Evolutionary conservation across 352 stramenopile genomes (phyloP).

Genomic region (Pythium aquatile): DNA sequence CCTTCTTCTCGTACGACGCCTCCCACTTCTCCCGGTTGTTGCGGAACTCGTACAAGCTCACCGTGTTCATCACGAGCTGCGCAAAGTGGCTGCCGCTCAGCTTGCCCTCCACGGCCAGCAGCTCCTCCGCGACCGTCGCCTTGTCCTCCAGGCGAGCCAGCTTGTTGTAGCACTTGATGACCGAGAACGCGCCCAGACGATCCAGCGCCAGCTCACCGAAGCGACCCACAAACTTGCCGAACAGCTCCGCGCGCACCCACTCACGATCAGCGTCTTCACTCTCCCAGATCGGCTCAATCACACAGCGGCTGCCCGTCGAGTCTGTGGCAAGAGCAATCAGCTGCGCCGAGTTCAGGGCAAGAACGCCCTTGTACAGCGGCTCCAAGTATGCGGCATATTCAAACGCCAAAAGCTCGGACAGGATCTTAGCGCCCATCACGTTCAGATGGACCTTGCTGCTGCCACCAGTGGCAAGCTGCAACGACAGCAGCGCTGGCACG

Average conservation of each 20-base stretch:
- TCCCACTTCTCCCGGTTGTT: slow-evolving; percentile 78
- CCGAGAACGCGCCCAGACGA: slow-evolving; percentile 72
- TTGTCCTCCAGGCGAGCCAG: slow-evolving; percentile 53
- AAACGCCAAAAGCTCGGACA: slow-evolving; percentile 69
- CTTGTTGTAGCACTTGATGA: slow-evolving; percentile 82
- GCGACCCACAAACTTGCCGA: slow-evolving; percentile 63
- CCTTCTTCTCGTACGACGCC: slow-evolving; percentile 70
- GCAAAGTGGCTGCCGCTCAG: slow-evolving; percentile 78
- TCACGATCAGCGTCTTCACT: slow-evolving; percentile 46
- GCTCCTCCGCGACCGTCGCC: slow-evolving; percentile 64
- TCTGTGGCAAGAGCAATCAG: slow-evolving; percentile 74
- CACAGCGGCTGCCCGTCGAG: slow-evolving; percentile 71
- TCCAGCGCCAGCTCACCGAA: slow-evolving; percentile 73
- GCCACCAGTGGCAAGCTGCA: slow-evolving; percentile 63
- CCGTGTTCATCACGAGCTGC: slow-evolving; percentile 79
- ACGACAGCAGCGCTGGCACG: slow-evolving; percentile 56
- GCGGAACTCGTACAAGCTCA: slow-evolving; percentile 77
- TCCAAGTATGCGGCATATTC: slow-evolving; percentile 45
- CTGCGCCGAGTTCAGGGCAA: slow-evolving; percentile 64
- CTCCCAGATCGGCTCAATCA: slow-evolving; percentile 82
- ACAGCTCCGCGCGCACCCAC: slow-evolving; percentile 68
- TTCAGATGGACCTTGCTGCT: slow-evolving; percentile 68
- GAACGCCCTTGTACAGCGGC: slow-evolving; percentile 59
- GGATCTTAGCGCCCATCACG: slow-evolving; percentile 74
- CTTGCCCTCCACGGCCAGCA: slow-evolving; percentile 67